Percentiles rank a stretch among this genome's conserved stretches.
Conservation (phyloP, 257 asterid genomes). For the Lithospermum erythrorhizon region DNA sequence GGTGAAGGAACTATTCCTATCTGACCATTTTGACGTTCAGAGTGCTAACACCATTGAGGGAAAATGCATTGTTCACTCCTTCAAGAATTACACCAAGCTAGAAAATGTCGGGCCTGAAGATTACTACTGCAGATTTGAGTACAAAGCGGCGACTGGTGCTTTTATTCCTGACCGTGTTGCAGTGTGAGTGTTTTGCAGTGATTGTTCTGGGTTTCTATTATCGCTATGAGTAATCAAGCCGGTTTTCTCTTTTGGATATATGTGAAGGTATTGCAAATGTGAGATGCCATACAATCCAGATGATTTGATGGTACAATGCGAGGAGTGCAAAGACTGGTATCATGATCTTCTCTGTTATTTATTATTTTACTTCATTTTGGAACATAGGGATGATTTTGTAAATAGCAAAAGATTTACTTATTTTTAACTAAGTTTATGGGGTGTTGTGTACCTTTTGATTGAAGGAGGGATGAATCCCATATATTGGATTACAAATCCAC, state of each 20-base stretch:
- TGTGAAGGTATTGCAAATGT: slow-evolving; percentile 64
- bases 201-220: slow-evolving; percentile 3
- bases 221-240: background rate
- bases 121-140: slow-evolving; percentile 50
- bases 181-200: slow-evolving; percentile 35
- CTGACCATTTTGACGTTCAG: slow-evolving; percentile 49
- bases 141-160: slow-evolving; percentile 40
- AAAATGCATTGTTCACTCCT: slow-evolving; percentile 47
- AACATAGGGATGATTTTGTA: background rate
- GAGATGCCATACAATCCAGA: slow-evolving; percentile 77
- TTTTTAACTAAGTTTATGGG: background rate
- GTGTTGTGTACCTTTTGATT: too few species aligned
- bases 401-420: background rate
- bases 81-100: slow-evolving; percentile 46
- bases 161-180: slow-evolving; percentile 53
- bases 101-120: slow-evolving; percentile 41
- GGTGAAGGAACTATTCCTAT: slow-evolving; percentile 49
- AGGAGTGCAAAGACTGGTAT: slow-evolving; percentile 66
- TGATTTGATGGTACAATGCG: slow-evolving; percentile 63
- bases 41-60: slow-evolving; percentile 57
- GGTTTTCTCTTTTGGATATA: background rate
- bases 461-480: too few species aligned
- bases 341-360: background rate
- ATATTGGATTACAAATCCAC: too few species aligned
- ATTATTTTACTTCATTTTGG: background rate